Percentiles rank a stretch among this genome's conserved stretches.
phyloP scores from a whole-genome alignment of 805 yeast species.

The Starmerella apis region DNA sequence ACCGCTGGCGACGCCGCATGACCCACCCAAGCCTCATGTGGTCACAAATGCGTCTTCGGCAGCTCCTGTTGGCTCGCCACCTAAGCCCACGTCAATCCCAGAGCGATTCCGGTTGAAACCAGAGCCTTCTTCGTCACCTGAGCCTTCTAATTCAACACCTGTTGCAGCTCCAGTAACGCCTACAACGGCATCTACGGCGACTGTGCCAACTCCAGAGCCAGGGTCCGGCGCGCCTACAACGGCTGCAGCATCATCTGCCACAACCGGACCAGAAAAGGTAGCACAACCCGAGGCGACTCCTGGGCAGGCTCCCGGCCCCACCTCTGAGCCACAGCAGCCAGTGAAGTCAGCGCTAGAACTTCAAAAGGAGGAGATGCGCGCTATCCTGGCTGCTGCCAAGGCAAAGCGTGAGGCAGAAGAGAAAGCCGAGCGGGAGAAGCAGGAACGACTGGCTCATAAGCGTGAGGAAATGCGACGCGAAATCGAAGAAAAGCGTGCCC shows the following conservation, averaged over 20 bases:
- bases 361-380: slow-evolving; percentile 32
- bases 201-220: too few species aligned
- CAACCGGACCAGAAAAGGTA: too few species aligned
- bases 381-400: slow-evolving; percentile 27
- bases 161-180: slow-evolving; percentile 4
- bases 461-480: slow-evolving; percentile 11
- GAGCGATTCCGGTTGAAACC: slow-evolving; percentile 9
- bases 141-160: too few species aligned
- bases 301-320: background rate
- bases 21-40: background rate
- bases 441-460: slow-evolving; percentile 7
- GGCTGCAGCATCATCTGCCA: too few species aligned
- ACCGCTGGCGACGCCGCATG: slow-evolving; percentile 7
- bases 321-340: background rate
- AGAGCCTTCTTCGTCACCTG: background rate
- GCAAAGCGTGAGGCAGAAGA: slow-evolving; percentile 18
- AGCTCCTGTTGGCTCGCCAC: too few species aligned
- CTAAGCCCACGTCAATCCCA: slow-evolving; percentile 5
- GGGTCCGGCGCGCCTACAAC: slow-evolving; percentile 5
- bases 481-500: slow-evolving; percentile 6
- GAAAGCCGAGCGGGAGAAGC: slow-evolving; percentile 13
- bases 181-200: too few species aligned
- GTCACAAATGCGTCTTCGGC: background rate
- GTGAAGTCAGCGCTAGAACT: slow-evolving; percentile 20
- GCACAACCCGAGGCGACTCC: background rate